A percentile compares a stretch with the other conserved stretches of the same genome.
phyloP scores from a whole-genome alignment of 495 filamentous ascomycete species.

The Talaromyces borbonicus region DNA sequence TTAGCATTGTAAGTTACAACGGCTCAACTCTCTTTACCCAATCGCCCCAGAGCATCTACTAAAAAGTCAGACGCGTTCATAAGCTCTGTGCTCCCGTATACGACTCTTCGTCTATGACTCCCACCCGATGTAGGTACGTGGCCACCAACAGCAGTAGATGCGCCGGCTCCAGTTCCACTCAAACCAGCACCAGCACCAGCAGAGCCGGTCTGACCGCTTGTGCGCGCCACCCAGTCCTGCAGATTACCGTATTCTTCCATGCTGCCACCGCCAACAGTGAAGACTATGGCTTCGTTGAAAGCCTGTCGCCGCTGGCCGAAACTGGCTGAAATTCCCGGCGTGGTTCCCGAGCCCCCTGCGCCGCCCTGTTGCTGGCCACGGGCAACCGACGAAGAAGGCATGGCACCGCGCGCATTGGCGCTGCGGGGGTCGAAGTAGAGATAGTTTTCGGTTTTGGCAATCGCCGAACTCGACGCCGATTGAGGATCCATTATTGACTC shows the following conservation, averaged over 20 bases:
- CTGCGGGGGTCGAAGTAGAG: conserved; percentile 97
- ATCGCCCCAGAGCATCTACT: conserved; percentile 60
- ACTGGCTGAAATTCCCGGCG: conserved; percentile 63
- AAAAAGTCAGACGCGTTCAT: conserved; percentile 87
- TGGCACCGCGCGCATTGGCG: conserved; percentile 86
- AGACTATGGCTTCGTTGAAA: conserved; percentile 92
- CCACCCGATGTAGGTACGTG: conserved; percentile 13
- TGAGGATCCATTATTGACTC: conserved; percentile 98
- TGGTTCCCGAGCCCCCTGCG: conserved; percentile 27
- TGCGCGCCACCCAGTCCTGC: conserved; percentile 87
- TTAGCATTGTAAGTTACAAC: no score
- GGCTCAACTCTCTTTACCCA: conserved; percentile 58
- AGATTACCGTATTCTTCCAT: conserved; percentile 99
- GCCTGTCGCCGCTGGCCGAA: conserved; percentile 92
- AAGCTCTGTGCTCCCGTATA: conserved; percentile 94
- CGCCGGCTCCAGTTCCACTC: conserved; percentile 32
- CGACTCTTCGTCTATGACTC: conserved; percentile 57
- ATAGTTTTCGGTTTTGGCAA: conserved; percentile 94
- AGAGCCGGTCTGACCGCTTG: conserved; percentile 42
- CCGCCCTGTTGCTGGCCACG: conserved; percentile 45
- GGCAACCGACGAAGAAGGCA: conserved; percentile 55
- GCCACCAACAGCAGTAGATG: conserved; percentile 8
- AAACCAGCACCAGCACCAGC: conserved; percentile 36
- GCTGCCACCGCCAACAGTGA: conserved; percentile 92
- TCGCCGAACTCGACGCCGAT: conserved; percentile 77